Conservation (phyloP, 129 eudicot genomes). For the Centaurea solstitialis region DNA sequence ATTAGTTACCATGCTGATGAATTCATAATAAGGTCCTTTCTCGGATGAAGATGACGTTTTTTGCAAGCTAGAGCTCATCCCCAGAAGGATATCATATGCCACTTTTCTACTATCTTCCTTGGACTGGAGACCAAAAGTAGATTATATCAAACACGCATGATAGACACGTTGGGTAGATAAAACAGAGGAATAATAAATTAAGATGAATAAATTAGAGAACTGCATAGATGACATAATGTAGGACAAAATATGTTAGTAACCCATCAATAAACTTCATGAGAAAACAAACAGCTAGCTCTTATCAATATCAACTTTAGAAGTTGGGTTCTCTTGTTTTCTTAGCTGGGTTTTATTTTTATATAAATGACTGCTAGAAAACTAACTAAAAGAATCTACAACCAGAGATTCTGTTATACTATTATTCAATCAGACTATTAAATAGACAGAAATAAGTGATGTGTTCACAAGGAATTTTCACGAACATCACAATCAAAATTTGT, state of each 20-base stretch:
- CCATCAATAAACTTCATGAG: neutral
- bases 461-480: too few relatives aligned
- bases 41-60: slow-evolving; percentile 45
- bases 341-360: too few relatives aligned
- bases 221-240: neutral
- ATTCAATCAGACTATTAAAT: neutral
- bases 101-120: slow-evolving; percentile 79
- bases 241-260: neutral
- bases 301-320: neutral
- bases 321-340: too few relatives aligned
- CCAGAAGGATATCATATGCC: slow-evolving; percentile 78
- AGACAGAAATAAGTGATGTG: neutral
- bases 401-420: too few relatives aligned
- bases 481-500: too few relatives aligned
- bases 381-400: too few relatives aligned
- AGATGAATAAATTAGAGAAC: neutral
- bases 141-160: neutral
- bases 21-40: slow-evolving; percentile 62
- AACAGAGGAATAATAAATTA: neutral
- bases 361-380: too few relatives aligned
- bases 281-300: neutral
- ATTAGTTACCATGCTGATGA: slow-evolving; percentile 74
- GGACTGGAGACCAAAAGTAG: slow-evolving; percentile 45
- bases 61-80: slow-evolving; percentile 61
- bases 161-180: neutral